Base-by-base conservation (phyloP, 495 filamentous ascomycete species). In the Xeromyces bisporus region DNA sequence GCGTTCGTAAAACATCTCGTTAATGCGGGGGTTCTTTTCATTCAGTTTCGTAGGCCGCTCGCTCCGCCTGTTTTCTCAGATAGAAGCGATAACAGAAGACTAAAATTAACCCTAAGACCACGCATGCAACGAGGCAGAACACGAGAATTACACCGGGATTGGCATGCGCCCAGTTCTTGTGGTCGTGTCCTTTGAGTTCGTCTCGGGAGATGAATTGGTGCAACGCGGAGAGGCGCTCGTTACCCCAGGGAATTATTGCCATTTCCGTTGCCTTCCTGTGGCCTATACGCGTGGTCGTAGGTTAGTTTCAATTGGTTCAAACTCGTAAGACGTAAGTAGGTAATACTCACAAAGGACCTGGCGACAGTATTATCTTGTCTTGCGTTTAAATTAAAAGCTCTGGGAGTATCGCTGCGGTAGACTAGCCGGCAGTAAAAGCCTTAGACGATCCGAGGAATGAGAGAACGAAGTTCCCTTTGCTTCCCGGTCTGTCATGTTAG, bases 91-190 rank as follows among this genome's bases (percentile, higher is more conserved):
- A 67, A 8, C 50, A 12, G 27, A 66, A 58, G 0, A 69, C 38
- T 6, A 51, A 33, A 2, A 51, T 33, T 8, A 71, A 37, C 2
- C 66, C 60, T 14, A 61, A 13, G 1, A 25, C 57, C 13, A 71
- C 53, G 24, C 64, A 36, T 24, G 65, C 64, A 12, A 69, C 50
- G 32, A 71, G 69, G 38, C 48, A 54, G 40, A 71, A 71, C 5
- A 71, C 67, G 16, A 71, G 45, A 6, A 71, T 44, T 11, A 65
- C 58, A 31, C 67, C 67, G 29, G 56, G 62, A 27, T 71, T 59
- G n/a, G 38, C 32, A 18, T 42, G 37, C 5, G 66, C 67, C 58
- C 60, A 71, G 46, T 67, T 67, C 16, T 47, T 34, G 45, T 60
- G 51, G 37, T 58, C 6, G 4, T 6, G 13, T 5, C 11, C 6